Percentiles rank a stretch among this genome's conserved stretches.
Conservation (phyloP, 371 early-diverging fungal genomes). For the Blakeslea trispora region DNA sequence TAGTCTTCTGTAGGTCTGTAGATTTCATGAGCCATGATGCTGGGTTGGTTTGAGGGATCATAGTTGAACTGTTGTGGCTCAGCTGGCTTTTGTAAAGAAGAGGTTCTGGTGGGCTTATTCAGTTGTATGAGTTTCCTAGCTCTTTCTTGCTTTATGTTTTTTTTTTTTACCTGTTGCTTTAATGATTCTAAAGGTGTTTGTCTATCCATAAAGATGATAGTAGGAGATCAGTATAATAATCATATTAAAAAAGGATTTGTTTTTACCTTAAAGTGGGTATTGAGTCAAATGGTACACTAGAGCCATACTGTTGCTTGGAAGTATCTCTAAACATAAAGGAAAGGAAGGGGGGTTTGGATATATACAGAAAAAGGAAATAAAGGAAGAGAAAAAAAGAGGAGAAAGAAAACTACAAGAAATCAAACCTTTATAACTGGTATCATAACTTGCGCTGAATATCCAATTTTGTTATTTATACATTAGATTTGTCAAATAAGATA, state of each 20-base stretch:
- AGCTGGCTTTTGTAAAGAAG: conserved; percentile 16
- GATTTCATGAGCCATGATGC: conserved; percentile 8
- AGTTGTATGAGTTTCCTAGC: background rate
- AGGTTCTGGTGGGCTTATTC: conserved; percentile 24
- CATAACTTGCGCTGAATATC: too few species aligned
- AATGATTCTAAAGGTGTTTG: conserved; percentile 10
- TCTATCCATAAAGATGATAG: background rate
- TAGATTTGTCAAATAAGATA: too few species aligned
- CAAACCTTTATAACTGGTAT: too few species aligned
- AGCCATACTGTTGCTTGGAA: conserved; percentile 2
- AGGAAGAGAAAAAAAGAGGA: background rate
- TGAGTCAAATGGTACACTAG: conserved; percentile 8
- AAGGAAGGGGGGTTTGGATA: background rate
- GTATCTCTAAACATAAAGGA: conserved; percentile 14
- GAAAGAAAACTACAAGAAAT: background rate
- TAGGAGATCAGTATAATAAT: too few species aligned
- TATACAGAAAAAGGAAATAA: background rate
- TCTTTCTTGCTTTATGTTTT: background rate
- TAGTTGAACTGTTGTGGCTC: conserved; percentile 4
- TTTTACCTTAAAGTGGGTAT: conserved; percentile 28
- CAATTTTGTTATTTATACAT: too few species aligned
- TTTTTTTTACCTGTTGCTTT: conserved; percentile 20
- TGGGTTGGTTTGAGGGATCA: conserved; percentile 17
- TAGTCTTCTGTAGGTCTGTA: conserved; percentile 1
- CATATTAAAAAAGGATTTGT: background rate